Base-by-base conservation (phyloP, 2,329 filamentous ascomycete species). In the Fusarium secorum region DNA sequence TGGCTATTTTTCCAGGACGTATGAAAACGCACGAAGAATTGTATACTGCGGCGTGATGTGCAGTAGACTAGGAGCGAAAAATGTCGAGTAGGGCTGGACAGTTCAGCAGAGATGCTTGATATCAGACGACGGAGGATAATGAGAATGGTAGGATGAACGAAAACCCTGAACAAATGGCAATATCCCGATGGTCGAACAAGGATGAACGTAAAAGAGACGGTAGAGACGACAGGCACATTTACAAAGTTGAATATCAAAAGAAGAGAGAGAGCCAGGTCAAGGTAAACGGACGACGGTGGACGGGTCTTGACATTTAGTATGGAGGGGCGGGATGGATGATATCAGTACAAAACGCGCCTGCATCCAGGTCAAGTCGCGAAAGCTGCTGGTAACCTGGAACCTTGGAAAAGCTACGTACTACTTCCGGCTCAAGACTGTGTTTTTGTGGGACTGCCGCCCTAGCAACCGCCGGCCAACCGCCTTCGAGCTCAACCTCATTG, bases 391-490 rank as follows among this genome's bases (percentile, higher is more conserved):
- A 61, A 61, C 49, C 54, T 66, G 46, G 44, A 45, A 33, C 44
- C 55, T 60, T 60, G 60, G 64, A 59, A 54, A 70, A 65, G 60
- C 54, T 69, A 69, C 66, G 66, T 69, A 70, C 51, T 22, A 55
- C 39, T 53, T 60, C 60, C 49, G 45, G 49, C 55, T 46, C 33
- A 56, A 62, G 56, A 32, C 49, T 56, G 32, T 67, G 64, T 67
- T 67, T 67, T 68, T 45, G 33, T 54, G 66, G 66, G 39, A 24
- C 59, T 45, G 18, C 13, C 52, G 36, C 52, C 66, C 32, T 67
- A 35, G 64, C 64, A 88, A 88, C 86, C 77, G 79, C 86, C 73
- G 79, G 74, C 86, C 87, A 90, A 90, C 88, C 54, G 77, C 75
- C 18, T 7, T 41, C 7, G 11, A 11, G 18, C 44, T 22, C 26